Conservation (phyloP, 2,329 filamentous ascomycete species). For the Aureobasidium sp. region DNA sequence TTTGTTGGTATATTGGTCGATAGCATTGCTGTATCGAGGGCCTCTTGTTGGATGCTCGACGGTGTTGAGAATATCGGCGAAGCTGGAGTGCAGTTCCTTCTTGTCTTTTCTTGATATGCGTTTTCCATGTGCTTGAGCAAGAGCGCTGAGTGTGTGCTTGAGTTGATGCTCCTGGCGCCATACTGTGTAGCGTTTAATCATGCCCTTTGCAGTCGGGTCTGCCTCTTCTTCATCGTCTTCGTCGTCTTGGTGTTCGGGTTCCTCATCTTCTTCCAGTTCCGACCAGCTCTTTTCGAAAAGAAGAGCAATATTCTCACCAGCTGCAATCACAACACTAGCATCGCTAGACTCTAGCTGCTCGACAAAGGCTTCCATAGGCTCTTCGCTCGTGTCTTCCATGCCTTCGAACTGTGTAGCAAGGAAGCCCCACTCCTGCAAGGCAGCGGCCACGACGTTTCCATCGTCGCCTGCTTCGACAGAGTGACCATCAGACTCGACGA, state of each 20-base stretch:
- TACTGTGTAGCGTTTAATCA: constrained; percentile 58
- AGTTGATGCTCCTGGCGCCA: constrained; percentile 58
- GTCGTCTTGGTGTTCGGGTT: constrained; percentile 24
- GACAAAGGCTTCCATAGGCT: constrained; percentile 70
- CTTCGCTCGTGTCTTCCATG: constrained; percentile 60
- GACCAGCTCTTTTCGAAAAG: constrained; percentile 68
- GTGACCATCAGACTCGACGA: constrained; percentile 70
- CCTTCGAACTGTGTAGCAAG: constrained; percentile 71
- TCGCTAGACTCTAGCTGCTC: constrained; percentile 76
- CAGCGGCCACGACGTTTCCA: constrained; percentile 61
- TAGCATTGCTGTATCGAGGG: constrained; percentile 57
- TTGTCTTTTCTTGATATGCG: constrained; percentile 59
- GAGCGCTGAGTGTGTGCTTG: constrained; percentile 48
- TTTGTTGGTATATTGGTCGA: constrained; percentile 51
- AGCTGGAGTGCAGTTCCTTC: constrained; percentile 57
- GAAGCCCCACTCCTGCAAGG: constrained; percentile 71
- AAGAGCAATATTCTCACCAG: constrained; percentile 72
- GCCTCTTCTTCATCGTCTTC: constrained; percentile 39
- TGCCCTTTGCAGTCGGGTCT: constrained; percentile 38
- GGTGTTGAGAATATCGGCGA: constrained; percentile 57
- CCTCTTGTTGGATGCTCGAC: constrained; percentile 60
- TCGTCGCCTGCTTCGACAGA: constrained; percentile 64
- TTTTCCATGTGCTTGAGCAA: constrained; percentile 53
- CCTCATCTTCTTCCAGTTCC: constrained; percentile 49
- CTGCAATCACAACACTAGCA: constrained; percentile 63